These are phyloP conservation scores for Lichenothelia convexa DNA, from an alignment of 495 filamentous ascomycete species.

Conservation along the genomic window DNA sequence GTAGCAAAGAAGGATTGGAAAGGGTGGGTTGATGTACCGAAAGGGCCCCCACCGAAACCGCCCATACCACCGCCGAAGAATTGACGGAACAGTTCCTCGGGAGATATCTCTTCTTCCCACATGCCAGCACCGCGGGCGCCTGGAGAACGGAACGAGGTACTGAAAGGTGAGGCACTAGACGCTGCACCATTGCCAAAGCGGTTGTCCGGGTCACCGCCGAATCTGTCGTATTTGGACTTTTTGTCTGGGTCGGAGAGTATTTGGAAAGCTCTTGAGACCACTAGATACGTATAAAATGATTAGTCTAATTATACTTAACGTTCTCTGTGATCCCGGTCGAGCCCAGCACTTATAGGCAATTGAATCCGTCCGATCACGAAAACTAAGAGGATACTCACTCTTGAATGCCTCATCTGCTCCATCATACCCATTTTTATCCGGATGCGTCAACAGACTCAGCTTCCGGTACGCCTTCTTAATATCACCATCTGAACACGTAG, in stretches of 20 bases:
- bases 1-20: not conserved
- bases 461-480: slow-evolving; percentile 95
- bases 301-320: too few relatives aligned
- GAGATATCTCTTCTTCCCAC: slow-evolving; percentile 84
- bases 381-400: slow-evolving; percentile 29
- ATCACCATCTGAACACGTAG: slow-evolving; percentile 51
- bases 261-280: slow-evolving; percentile 86
- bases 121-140: slow-evolving; percentile 22
- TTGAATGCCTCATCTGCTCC: slow-evolving; percentile 97
- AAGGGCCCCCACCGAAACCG: slow-evolving; percentile 43
- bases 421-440: slow-evolving; percentile 96
- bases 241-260: slow-evolving; percentile 88
- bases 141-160: slow-evolving; percentile 42
- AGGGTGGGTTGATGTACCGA: slow-evolving; percentile 30
- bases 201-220: slow-evolving; percentile 80
- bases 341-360: too few relatives aligned
- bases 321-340: too few relatives aligned
- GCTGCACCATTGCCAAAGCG: slow-evolving; percentile 47
- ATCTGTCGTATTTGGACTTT: slow-evolving; percentile 67
- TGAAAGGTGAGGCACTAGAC: slow-evolving; percentile 41
- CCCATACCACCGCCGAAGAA: slow-evolving; percentile 69
- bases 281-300: too few relatives aligned
- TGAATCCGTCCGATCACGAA: not conserved
- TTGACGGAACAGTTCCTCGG: slow-evolving; percentile 87
- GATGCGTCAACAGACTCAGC: slow-evolving; percentile 72